These are phyloP conservation scores for Protoeuglena noctilucae DNA, from an alignment of 139 green algal species.

Conservation along the genomic window DNA sequence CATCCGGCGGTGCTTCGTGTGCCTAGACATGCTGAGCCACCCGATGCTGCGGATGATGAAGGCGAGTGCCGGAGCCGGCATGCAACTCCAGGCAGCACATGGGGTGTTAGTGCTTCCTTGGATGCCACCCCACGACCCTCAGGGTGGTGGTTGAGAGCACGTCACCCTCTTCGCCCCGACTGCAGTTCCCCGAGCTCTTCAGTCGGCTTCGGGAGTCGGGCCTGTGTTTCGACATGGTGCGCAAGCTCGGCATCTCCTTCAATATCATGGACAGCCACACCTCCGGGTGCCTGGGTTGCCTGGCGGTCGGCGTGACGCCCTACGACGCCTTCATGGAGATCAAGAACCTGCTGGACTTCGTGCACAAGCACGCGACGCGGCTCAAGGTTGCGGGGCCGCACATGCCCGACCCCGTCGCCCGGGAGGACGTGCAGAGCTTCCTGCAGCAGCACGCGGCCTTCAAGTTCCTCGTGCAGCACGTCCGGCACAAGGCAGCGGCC, in stretches of 20 bases:
- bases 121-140: no score
- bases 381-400: neutral
- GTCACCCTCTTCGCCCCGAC: no score
- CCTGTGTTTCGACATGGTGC: neutral
- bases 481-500: no score
- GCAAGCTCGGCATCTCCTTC: neutral
- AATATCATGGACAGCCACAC: neutral
- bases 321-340: neutral
- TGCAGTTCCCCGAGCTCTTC: neutral
- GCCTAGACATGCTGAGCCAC: neutral
- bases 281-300: neutral
- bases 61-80: no score
- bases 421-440: no score
- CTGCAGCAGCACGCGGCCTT: no score
- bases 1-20: neutral
- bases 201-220: no score
- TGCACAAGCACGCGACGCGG: neutral
- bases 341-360: neutral
- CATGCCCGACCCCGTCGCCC: no score
- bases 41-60: neutral
- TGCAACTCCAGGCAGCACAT: no score
- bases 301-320: neutral
- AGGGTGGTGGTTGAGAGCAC: no score
- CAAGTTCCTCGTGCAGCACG: no score
- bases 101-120: no score